Percentiles rank a stretch among this genome's conserved stretches.
phyloP scores from a whole-genome alignment of 805 yeast species.

The Saturnispora gosingensis region DNA sequence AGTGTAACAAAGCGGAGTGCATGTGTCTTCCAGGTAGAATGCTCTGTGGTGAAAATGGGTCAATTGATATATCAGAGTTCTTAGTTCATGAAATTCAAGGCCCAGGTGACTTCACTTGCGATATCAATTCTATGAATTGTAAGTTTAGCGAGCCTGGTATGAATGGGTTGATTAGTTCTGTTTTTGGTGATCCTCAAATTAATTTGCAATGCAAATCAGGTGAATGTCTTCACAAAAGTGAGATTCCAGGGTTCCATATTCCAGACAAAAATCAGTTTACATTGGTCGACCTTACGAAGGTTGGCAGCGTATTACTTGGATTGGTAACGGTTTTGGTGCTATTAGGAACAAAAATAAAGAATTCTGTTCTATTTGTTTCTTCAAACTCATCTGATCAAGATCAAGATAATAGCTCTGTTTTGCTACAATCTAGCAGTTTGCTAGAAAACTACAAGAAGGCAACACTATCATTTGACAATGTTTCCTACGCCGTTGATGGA shows the following conservation, averaged over 20 bases:
- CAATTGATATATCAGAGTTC: constrained; percentile 91
- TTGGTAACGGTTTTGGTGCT: constrained; percentile 35
- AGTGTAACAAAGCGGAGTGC: constrained; percentile 73
- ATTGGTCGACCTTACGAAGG: constrained; percentile 37
- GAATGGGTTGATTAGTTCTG: constrained; percentile 83
- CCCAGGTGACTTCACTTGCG: constrained; percentile 88
- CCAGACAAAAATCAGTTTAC: constrained; percentile 47
- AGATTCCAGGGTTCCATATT: constrained; percentile 78
- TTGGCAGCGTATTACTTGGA: constrained; percentile 35
- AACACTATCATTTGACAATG: constrained; percentile 63
- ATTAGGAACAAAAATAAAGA: constrained; percentile 40
- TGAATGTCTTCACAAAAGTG: constrained; percentile 87
- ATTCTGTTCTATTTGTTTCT: constrained; percentile 51
- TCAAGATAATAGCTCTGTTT: constrained; percentile 22
- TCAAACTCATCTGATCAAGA: constrained; percentile 18
- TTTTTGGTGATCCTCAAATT: constrained; percentile 92
- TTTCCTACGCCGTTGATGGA: constrained; percentile 50
- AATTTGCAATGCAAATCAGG: constrained; percentile 74
- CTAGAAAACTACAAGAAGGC: constrained; percentile 57
- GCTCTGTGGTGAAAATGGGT: constrained; percentile 91
- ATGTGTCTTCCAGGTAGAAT: constrained; percentile 85
- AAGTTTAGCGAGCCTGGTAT: constrained; percentile 88
- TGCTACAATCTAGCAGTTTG: constrained; percentile 12
- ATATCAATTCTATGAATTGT: constrained; percentile 52
- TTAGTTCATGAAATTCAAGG: constrained; percentile 82